Evolutionary conservation across 2,329 filamentous ascomycete species (phyloP).

Genomic region (Zymoseptoria brevis): DNA sequence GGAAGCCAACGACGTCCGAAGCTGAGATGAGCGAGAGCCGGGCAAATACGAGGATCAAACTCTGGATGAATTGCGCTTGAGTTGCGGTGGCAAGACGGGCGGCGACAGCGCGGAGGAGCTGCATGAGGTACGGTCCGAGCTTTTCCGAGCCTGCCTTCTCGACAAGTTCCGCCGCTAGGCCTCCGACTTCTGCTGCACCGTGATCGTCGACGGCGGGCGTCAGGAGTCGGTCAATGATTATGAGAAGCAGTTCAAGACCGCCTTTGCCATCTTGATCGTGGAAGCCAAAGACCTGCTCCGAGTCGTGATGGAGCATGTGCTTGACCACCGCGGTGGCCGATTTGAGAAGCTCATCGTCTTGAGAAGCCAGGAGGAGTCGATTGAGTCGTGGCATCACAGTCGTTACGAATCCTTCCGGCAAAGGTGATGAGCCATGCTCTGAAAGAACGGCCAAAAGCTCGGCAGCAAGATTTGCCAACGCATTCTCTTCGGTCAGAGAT

Average conservation of each 20-base stretch:
- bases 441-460: slow-evolving; percentile 75
- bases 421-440: slow-evolving; percentile 73
- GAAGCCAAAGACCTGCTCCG: slow-evolving; percentile 83
- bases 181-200: slow-evolving; percentile 90
- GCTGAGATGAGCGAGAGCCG: slow-evolving; percentile 78
- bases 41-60: slow-evolving; percentile 89
- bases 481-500: slow-evolving; percentile 73
- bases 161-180: slow-evolving; percentile 85
- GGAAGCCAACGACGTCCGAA: slow-evolving; percentile 83
- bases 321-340: slow-evolving; percentile 80
- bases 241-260: slow-evolving; percentile 79
- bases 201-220: slow-evolving; percentile 81
- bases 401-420: slow-evolving; percentile 78
- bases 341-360: slow-evolving; percentile 81
- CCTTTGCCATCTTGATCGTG: slow-evolving; percentile 69
- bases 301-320: slow-evolving; percentile 82
- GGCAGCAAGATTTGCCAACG: slow-evolving; percentile 76
- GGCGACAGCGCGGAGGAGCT: slow-evolving; percentile 83
- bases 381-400: slow-evolving; percentile 82
- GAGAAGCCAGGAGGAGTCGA: slow-evolving; percentile 69
- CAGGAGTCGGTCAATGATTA: slow-evolving; percentile 86
- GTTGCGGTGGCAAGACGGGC: slow-evolving; percentile 73
- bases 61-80: slow-evolving; percentile 87
- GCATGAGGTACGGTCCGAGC: slow-evolving; percentile 80
- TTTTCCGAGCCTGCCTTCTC: slow-evolving; percentile 90